A percentile compares a stretch with the other conserved stretches of the same genome.
phyloP scores from a whole-genome alignment of 2,329 filamentous ascomycete species.

The Aspergillus chevalieri region DNA sequence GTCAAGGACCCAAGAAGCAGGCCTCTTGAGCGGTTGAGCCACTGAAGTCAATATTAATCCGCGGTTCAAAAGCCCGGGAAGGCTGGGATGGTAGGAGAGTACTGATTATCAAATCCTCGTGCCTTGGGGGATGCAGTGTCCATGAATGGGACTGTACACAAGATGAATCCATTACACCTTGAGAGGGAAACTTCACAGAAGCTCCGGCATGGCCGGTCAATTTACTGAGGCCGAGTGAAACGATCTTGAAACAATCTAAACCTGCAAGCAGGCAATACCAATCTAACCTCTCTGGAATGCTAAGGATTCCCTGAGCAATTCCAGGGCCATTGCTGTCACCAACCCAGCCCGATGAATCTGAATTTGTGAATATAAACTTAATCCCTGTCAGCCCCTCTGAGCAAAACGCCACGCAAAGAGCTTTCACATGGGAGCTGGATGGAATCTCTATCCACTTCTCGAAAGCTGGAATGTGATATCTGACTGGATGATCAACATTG shows the following conservation, averaged over 20 bases:
- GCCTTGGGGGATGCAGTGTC: slow-evolving; percentile 1
- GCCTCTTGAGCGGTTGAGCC: slow-evolving; percentile 1
- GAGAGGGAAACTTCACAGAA: background rate
- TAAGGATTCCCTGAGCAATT: slow-evolving; percentile 1
- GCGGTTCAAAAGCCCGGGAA: slow-evolving; percentile 4
- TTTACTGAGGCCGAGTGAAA: slow-evolving; percentile 5
- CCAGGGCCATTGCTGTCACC: background rate
- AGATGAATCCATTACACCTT: background rate
- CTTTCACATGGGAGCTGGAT: background rate
- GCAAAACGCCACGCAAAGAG: slow-evolving; percentile 2
- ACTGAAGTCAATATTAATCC: slow-evolving; percentile 10
- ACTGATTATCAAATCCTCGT: background rate
- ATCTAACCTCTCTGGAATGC: background rate
- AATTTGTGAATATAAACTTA: slow-evolving; percentile 2
- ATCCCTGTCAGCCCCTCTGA: slow-evolving; percentile 5
- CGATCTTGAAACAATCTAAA: slow-evolving; percentile 7
- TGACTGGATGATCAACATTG: background rate
- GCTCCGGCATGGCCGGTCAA: background rate
- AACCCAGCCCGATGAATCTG: slow-evolving; percentile 3
- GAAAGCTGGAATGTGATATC: slow-evolving; percentile 1
- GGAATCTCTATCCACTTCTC: slow-evolving; percentile 1
- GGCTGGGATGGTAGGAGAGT: background rate
- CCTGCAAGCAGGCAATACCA: slow-evolving; percentile 3
- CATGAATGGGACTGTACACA: slow-evolving; percentile 4
- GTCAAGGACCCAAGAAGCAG: slow-evolving; percentile 3